phyloP scores from a whole-genome alignment of 345 rosid species.

The Salix suchowensis region DNA sequence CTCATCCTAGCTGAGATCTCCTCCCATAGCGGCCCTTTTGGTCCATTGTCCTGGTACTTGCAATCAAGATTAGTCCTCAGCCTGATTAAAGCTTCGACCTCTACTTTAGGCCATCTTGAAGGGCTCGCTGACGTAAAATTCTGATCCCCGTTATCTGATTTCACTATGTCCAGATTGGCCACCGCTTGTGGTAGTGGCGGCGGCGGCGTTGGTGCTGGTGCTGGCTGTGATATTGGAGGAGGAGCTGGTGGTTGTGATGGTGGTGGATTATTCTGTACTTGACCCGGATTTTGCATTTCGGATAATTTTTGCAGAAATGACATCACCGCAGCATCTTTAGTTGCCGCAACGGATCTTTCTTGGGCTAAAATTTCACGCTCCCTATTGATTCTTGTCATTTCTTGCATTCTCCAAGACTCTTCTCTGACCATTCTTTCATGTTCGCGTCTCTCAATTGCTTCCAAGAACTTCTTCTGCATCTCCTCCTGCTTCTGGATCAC shows the following conservation, averaged over 20 bases:
- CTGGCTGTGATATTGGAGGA: neutral
- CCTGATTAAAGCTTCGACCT: conserved; percentile 51
- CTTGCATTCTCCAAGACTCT: conserved; percentile 80
- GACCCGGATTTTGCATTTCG: conserved; percentile 34
- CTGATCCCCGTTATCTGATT: conserved; percentile 28
- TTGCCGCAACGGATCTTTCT: conserved; percentile 64
- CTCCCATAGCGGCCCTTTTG: conserved; percentile 76
- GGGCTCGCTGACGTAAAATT: conserved; percentile 26
- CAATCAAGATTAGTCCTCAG: conserved; percentile 43
- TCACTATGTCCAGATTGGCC: conserved; percentile 7
- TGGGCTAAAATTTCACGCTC: conserved; percentile 66
- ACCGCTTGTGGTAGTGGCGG: conserved; percentile 7
- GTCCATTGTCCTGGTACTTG: conserved; percentile 58
- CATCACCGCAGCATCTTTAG: conserved; percentile 74
- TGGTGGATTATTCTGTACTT: conserved; percentile 1
- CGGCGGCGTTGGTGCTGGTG: neutral
- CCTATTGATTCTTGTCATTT: conserved; percentile 52
- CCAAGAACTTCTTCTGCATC: conserved; percentile 69
- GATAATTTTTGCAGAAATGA: conserved; percentile 64
- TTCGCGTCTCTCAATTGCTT: conserved; percentile 67
- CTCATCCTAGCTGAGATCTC: conserved; percentile 63
- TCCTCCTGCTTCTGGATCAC: conserved; percentile 67
- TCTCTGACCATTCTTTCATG: conserved; percentile 60
- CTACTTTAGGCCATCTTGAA: conserved; percentile 67
- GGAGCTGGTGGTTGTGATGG: neutral